phyloP scores from a whole-genome alignment of 2,329 filamentous ascomycete species.

The Hypoxylon sp. region DNA sequence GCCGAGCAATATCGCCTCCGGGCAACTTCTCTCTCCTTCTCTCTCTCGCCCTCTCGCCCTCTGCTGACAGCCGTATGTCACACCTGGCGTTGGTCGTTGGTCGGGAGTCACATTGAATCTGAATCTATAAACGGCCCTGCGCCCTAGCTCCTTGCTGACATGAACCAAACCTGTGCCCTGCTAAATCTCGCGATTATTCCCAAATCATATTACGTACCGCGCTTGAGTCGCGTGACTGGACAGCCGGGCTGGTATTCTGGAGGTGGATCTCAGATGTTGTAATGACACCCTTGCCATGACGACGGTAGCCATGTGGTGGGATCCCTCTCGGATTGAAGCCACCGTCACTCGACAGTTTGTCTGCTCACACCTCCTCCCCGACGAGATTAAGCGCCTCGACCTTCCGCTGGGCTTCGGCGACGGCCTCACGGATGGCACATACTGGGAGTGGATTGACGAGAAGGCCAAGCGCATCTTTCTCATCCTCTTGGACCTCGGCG shows the following conservation, averaged over 20 bases:
- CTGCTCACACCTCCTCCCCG: conserved; percentile 67
- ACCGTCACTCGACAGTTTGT: conserved; percentile 75
- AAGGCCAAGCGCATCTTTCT: conserved; percentile 76
- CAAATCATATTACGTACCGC: conserved; percentile 26
- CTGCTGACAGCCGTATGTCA: conserved; percentile 33
- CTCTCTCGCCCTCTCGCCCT: too few relatives aligned
- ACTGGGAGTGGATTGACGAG: conserved; percentile 78
- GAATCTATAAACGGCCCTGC: conserved; percentile 31
- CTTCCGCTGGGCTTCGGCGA: conserved; percentile 72
- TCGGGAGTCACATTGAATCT: conserved; percentile 24
- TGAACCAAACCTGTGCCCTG: conserved; percentile 18
- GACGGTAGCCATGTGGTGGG: conserved; percentile 69
- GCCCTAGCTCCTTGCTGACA: conserved; percentile 24
- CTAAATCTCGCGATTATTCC: conserved; percentile 15
- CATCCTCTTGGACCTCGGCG: conserved; percentile 72
- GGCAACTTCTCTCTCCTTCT: conserved; percentile 26
- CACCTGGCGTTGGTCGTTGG: conserved; percentile 27
- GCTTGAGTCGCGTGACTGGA: conserved; percentile 20
- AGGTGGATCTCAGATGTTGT: conserved; percentile 34
- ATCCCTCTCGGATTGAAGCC: conserved; percentile 71
- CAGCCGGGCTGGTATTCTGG: conserved; percentile 27
- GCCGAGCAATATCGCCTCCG: conserved; percentile 23
- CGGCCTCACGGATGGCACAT: conserved; percentile 74
- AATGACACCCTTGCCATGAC: conserved; percentile 39
- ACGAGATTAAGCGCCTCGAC: conserved; percentile 69